phyloP scores from a whole-genome alignment of 1,284 basidiomycete species.

The Trametes versicolor region DNA sequence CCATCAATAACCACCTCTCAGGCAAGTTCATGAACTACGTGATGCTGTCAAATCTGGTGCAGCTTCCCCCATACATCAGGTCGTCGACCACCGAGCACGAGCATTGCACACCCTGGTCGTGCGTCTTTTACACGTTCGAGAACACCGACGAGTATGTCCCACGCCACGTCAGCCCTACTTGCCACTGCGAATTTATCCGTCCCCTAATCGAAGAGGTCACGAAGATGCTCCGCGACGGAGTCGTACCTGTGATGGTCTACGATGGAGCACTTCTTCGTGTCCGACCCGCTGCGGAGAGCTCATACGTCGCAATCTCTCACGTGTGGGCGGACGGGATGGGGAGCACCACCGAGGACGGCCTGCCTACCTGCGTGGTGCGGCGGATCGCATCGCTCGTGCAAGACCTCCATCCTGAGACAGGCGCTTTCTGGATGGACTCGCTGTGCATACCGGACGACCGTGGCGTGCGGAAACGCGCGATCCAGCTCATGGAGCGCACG shows the following conservation, averaged over 20 bases:
- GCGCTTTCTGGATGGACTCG: constrained; percentile 35
- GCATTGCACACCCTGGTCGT: constrained; percentile 13
- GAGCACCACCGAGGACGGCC: constrained; percentile 32
- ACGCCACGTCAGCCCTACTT: constrained; percentile 19
- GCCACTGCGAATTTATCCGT: constrained; percentile 13
- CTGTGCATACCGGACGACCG: constrained; percentile 29
- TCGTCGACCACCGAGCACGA: constrained; percentile 11
- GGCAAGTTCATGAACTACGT: neutral
- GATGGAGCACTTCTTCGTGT: constrained; percentile 7
- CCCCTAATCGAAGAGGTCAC: constrained; percentile 22
- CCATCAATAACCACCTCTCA: constrained; percentile 3
- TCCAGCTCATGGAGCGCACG: constrained; percentile 32
- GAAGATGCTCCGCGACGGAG: constrained; percentile 7
- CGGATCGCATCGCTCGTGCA: constrained; percentile 19
- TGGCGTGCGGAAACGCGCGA: constrained; percentile 25
- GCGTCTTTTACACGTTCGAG: constrained; percentile 20
- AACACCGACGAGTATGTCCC: constrained; percentile 14
- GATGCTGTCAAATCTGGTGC: constrained; percentile 18
- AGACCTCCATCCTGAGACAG: constrained; percentile 16
- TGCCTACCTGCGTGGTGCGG: constrained; percentile 27
- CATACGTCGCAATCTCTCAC: constrained; percentile 34
- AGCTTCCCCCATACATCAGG: constrained; percentile 16
- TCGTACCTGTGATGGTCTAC: constrained; percentile 10
- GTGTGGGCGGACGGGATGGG: constrained; percentile 38
- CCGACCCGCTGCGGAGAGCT: neutral